phyloP scores from a whole-genome alignment of 2,329 filamentous ascomycete genomes.

The Cordyceps militaris region DNA sequence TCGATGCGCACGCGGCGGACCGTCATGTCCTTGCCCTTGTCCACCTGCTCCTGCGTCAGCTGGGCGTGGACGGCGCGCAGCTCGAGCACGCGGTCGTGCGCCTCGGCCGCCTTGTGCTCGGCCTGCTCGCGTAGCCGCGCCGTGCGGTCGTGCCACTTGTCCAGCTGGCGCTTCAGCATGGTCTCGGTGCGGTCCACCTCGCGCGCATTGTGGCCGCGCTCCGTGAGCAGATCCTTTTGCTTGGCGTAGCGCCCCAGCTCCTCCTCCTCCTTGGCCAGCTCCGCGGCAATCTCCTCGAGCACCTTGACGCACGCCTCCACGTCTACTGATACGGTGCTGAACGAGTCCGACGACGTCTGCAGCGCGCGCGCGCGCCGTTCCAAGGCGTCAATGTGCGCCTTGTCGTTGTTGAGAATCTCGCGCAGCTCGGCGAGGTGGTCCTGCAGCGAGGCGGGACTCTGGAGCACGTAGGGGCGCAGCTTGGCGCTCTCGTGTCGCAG shows the following conservation, averaged over 20 bases:
- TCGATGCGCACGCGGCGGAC: constrained; percentile 87
- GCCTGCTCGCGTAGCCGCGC: constrained; percentile 76
- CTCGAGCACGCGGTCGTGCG: constrained; percentile 86
- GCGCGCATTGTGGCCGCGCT: constrained; percentile 80
- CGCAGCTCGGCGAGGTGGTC: constrained; percentile 74
- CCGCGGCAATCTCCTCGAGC: constrained; percentile 77
- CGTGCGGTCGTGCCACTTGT: constrained; percentile 80
- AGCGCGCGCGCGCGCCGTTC: constrained; percentile 83
- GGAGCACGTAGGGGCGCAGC: constrained; percentile 82
- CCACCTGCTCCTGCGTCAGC: constrained; percentile 74
- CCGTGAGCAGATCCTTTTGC: constrained; percentile 80
- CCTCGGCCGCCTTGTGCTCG: constrained; percentile 70
- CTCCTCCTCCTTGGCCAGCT: constrained; percentile 85
- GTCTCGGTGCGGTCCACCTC: constrained; percentile 87
- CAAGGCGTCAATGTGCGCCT: constrained; percentile 76
- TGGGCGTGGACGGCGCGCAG: constrained; percentile 71
- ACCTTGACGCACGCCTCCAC: constrained; percentile 84
- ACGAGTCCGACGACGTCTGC: constrained; percentile 87
- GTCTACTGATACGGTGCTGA: constrained; percentile 74
- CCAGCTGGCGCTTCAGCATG: constrained; percentile 73
- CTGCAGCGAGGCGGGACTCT: constrained; percentile 79
- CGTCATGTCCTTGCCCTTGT: constrained; percentile 90
- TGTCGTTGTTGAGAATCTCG: constrained; percentile 69
- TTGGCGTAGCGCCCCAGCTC: constrained; percentile 72
- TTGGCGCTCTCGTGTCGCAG: constrained; percentile 82